Evolutionary conservation across 371 early-diverging fungal genomes (phyloP).

Genomic region (Syncephalis plumigaleata): DNA sequence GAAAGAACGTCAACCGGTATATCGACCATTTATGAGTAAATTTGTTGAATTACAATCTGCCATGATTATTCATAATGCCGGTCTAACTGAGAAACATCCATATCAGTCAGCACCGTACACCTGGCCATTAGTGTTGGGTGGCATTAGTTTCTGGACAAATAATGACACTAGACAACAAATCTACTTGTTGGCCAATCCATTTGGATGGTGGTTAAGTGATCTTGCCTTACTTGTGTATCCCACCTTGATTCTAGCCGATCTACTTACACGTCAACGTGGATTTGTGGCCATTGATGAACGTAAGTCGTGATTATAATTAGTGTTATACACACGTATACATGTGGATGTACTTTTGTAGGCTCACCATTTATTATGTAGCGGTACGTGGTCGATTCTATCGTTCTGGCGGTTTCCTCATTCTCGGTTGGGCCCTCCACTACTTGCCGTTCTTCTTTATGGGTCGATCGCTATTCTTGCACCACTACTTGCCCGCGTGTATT

Average conservation of each 20-base stretch:
- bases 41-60: slow-evolving; percentile 74
- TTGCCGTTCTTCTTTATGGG: slow-evolving; percentile 94
- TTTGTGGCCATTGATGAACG: slow-evolving; percentile 33
- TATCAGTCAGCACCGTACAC: slow-evolving; percentile 66
- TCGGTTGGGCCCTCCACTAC: slow-evolving; percentile 83
- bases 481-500: slow-evolving; percentile 85
- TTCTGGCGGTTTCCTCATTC: slow-evolving; percentile 61
- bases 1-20: slow-evolving; percentile 18
- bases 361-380: slow-evolving; percentile 9
- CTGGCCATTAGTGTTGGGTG: slow-evolving; percentile 84
- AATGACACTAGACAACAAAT: slow-evolving; percentile 55
- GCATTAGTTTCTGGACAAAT: slow-evolving; percentile 89
- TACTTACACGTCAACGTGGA: slow-evolving; percentile 48
- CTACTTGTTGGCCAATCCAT: slow-evolving; percentile 92
- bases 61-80: slow-evolving; percentile 86
- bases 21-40: slow-evolving; percentile 56
- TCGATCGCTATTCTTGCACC: slow-evolving; percentile 90
- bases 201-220: slow-evolving; percentile 76
- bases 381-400: slow-evolving; percentile 36
- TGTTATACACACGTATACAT: background rate
- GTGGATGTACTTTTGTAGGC: background rate
- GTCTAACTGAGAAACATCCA: slow-evolving; percentile 80
- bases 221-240: slow-evolving; percentile 32
- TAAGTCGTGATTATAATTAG: slow-evolving; percentile 6
- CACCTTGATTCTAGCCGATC: slow-evolving; percentile 33